Base-by-base conservation (phyloP, 495 filamentous ascomycete genomes). In the Cercophora newfieldiana region DNA sequence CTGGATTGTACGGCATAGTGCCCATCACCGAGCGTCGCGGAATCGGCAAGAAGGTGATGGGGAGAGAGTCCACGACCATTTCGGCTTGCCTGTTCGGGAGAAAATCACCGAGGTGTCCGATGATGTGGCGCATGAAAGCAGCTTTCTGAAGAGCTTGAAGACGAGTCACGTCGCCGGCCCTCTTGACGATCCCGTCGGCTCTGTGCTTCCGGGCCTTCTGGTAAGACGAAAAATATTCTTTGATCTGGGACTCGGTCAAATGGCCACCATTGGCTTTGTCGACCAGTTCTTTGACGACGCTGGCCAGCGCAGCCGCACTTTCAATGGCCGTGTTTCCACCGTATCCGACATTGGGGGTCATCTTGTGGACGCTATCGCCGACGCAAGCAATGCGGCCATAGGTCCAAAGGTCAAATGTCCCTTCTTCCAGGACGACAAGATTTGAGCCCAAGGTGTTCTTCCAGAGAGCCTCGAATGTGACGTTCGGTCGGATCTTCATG, bases 341-440 rank as follows among this genome's bases (percentile, higher is more conserved):
- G 24, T 63, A 29, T 3, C 73, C 76, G 6, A 79, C 60, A 57
- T 77, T 74, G 1, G 74, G 72, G 0, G 77, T 80, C 53, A 80
- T 74, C 66, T 84, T 84, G 63, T 83, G 81, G 21, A 75, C 80
- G 0, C 83, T 78, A 68, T 89, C 86, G 5, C 86, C 86, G 5
- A 85, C 37, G 5, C 86, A 71, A 0, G 73, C 80, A 19, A 86
- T 72, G 6, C 83, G 79, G 2, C 80, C 81, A 5, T 68, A 66
- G n/a, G 75, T 78, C 80, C 80, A 85, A 6, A 66, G 51, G 29
- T 80, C 65, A 65, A 82, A 50, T 51, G 74, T 73, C 44, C 84
- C 79, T 12, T 81, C 76, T 2, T 76, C 75, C 18, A 86, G 51
- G 18, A 75, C 64, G 0, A 78, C 69, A 56, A 80, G 56, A 0